A percentile compares a stretch with the other conserved stretches of the same genome.
Conservation (phyloP, 257 asterid genomes). For the Solanum medicagineum region DNA sequence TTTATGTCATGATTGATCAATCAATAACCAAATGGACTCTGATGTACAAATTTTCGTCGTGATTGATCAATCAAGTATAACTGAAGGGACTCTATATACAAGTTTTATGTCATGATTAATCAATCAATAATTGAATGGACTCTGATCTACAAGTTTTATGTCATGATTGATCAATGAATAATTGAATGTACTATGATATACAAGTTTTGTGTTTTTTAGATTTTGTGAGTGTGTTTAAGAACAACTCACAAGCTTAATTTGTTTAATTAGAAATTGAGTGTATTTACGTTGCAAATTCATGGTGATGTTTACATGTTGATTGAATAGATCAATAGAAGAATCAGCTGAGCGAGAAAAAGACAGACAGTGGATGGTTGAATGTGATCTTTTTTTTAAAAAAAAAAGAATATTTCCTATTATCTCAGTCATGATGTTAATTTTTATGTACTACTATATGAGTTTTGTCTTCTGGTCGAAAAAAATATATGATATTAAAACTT, state of each 20-base stretch:
- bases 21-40: not conserved
- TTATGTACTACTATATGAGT: not conserved
- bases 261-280: not conserved
- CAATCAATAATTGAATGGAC: not conserved
- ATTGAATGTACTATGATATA: not conserved
- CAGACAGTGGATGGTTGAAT: not conserved
- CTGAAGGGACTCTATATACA: not conserved
- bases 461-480: not conserved
- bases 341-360: not conserved
- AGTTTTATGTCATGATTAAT: not conserved
- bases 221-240: not conserved
- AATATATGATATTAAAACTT: not conserved
- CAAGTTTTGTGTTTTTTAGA: not conserved
- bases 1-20: not conserved
- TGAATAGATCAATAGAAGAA: not conserved
- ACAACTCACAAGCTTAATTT: not conserved
- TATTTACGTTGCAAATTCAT: not conserved
- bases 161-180: not conserved
- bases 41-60: not conserved
- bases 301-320: not conserved
- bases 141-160: not conserved
- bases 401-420: not conserved
- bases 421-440: not conserved
- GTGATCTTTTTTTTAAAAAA: not conserved
- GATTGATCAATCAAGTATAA: not conserved